Conservation (phyloP, 495 filamentous ascomycete genomes). For the Penicillium canariense region DNA sequence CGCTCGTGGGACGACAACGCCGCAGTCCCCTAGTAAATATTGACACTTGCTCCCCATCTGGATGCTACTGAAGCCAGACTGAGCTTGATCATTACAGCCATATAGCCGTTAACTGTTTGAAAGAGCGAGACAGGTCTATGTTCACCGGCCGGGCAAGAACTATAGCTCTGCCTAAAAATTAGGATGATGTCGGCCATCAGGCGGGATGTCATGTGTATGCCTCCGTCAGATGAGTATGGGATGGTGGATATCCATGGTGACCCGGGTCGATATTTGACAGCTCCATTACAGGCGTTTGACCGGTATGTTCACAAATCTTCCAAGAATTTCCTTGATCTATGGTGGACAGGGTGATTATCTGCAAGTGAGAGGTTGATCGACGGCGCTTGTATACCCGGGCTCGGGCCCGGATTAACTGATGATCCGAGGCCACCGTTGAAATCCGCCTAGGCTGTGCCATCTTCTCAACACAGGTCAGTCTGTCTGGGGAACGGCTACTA, state of each 20-base stretch:
- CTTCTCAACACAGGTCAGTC: slow-evolving; percentile 4
- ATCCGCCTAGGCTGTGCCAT: slow-evolving; percentile 6
- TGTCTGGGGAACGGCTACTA: background rate
- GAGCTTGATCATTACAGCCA: background rate
- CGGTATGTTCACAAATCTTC: background rate
- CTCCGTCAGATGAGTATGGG: slow-evolving; percentile 16
- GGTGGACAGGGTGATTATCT: background rate
- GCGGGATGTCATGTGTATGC: slow-evolving; percentile 26
- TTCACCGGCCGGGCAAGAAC: background rate
- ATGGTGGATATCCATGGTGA: slow-evolving; percentile 15
- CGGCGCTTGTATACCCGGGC: background rate
- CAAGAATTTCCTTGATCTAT: background rate
- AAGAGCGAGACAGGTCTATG: background rate
- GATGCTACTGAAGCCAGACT: background rate
- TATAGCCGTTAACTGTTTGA: background rate
- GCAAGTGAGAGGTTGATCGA: background rate
- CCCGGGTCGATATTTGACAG: slow-evolving; percentile 2
- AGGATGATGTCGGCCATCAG: slow-evolving; percentile 25
- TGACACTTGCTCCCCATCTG: slow-evolving; percentile 19
- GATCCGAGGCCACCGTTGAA: slow-evolving; percentile 3
- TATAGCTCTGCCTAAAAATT: background rate
- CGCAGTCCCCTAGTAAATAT: slow-evolving; percentile 7
- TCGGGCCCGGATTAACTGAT: slow-evolving; percentile 5
- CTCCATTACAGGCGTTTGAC: background rate
- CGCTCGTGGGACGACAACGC: slow-evolving; percentile 6